phyloP scores from a whole-genome alignment of 1,284 basidiomycete species.

The Ustilago sp. region DNA sequence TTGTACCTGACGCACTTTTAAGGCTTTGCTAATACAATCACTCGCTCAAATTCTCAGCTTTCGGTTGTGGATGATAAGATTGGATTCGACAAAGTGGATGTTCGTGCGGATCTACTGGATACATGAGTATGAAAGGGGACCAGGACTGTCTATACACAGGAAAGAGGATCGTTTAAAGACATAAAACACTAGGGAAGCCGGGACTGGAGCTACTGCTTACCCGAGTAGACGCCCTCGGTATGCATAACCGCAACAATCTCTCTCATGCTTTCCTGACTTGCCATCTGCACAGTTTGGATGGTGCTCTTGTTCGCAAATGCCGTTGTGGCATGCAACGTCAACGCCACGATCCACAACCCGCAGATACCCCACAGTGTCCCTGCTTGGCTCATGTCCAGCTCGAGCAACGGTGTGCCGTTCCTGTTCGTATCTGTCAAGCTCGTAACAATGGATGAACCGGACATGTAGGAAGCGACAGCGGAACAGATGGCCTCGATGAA shows the following conservation, averaged over 20 bases:
- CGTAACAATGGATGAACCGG: slow-evolving; percentile 35
- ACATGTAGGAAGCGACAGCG: slow-evolving; percentile 45
- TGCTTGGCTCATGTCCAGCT: slow-evolving; percentile 46
- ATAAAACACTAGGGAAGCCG: background rate
- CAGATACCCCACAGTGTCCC: slow-evolving; percentile 51
- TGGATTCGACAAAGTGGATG: background rate
- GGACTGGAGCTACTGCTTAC: slow-evolving; percentile 19
- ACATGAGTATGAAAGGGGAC: slow-evolving; percentile 18
- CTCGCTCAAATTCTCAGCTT: background rate
- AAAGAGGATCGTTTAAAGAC: background rate
- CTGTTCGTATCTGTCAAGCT: slow-evolving; percentile 19
- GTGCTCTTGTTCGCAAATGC: slow-evolving; percentile 47
- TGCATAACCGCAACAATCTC: slow-evolving; percentile 52
- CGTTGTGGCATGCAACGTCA: slow-evolving; percentile 35
- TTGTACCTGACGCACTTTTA: slow-evolving; percentile 12
- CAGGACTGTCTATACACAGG: slow-evolving; percentile 10
- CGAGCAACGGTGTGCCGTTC: slow-evolving; percentile 26
- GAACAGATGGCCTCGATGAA: slow-evolving; percentile 49
- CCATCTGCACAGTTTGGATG: slow-evolving; percentile 41
- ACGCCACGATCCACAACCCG: slow-evolving; percentile 41
- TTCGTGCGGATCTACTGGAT: background rate
- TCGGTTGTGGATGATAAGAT: background rate
- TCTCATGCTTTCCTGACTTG: slow-evolving; percentile 41
- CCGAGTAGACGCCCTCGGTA: slow-evolving; percentile 44
- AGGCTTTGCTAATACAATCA: slow-evolving; percentile 29